Base-by-base conservation (phyloP, 2,329 filamentous ascomycete species). In the Botryotinia narcissicola region DNA sequence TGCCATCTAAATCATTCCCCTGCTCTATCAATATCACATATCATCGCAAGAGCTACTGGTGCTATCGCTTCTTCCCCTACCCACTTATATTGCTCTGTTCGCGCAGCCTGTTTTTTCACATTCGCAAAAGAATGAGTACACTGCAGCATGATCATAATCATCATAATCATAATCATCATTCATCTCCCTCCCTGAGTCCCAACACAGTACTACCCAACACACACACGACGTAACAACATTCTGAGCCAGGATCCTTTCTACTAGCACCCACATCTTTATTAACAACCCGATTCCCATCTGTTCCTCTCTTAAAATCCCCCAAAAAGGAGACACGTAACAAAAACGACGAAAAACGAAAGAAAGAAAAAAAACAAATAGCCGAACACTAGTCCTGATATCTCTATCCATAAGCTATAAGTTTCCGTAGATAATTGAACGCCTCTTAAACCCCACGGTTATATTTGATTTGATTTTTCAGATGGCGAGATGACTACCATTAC, bases 361-460 rank as follows among this genome's bases (percentile, higher is more conserved):
- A 54, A 29, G n/a, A 54, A 8, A 18, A 18, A 29, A 14, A 32
- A 0, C 5, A n/a, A n/a, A 29, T 29, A 57, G 51, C 51, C 51
- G 51, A 29, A 14, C n/a, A 57, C 51, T 29, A 18, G 51, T 57
- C 6, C 51, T 18, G 14, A 57, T 16, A 29, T 42, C 1, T 3
- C 6, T 57, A 29, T 54, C 18, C 7, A 29, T 8, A 3, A 29
- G 51, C n/a, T 4, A 29, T 29, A n/a, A 57, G 3, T 18, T 57
- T 18, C 5, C 1, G 14, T 4, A 16, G 1, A 29, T 29, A n/a
- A 29, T 54, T 8, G 2, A 29, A 54, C 3, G 12, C 6, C 51
- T 3, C 6, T 29, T 8, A 16, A 29, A 8, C 18, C 51, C 7
- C n/a, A 29, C 16, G 1, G 3, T 2, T 0, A 14, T 54, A 2